phyloP scores from a whole-genome alignment of 1,284 basidiomycete species.

The Tilletia setariae region DNA sequence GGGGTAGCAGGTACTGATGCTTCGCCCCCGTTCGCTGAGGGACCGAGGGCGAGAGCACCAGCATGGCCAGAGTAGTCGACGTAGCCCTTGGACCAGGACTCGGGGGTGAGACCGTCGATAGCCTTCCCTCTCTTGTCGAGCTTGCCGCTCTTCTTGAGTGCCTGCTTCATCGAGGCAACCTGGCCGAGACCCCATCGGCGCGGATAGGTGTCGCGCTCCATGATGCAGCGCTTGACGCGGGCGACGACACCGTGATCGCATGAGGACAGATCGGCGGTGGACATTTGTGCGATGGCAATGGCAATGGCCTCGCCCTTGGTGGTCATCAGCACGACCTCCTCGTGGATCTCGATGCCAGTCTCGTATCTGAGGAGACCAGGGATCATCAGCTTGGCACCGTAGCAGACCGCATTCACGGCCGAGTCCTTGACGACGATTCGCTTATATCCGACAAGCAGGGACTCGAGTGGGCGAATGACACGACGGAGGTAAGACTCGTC shows the following conservation, averaged over 20 bases:
- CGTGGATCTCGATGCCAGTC: conserved; percentile 87
- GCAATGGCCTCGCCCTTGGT: conserved; percentile 99
- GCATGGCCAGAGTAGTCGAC: conserved; percentile 72
- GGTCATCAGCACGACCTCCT: conserved; percentile 99
- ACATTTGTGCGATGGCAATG: conserved; percentile 76
- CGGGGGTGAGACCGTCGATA: conserved; percentile 83
- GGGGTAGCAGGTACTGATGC: conserved; percentile 22
- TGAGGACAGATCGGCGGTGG: conserved; percentile 93
- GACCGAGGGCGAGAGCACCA: conserved; percentile 59
- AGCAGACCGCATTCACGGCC: conserved; percentile 98
- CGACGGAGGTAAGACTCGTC: conserved; percentile 96
- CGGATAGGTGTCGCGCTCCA: conserved; percentile 97
- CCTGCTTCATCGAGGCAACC: conserved; percentile 94
- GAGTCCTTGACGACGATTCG: conserved; percentile 99
- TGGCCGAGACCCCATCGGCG: conserved; percentile 97
- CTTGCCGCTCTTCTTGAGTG: conserved; percentile 68
- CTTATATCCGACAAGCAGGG: conserved; percentile 91
- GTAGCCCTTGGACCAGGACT: conserved; percentile 86
- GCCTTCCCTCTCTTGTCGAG: conserved; percentile 94
- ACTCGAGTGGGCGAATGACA: conserved; percentile 90
- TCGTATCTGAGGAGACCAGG: conserved; percentile 97
- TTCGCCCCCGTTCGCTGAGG: conserved; percentile 56
- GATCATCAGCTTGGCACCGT: conserved; percentile 99
- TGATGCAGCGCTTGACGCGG: conserved; percentile 98
- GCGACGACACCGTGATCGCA: conserved; percentile 99